Conservation (phyloP, 2,329 filamentous ascomycete genomes). For the Fusarium buxicola region DNA sequence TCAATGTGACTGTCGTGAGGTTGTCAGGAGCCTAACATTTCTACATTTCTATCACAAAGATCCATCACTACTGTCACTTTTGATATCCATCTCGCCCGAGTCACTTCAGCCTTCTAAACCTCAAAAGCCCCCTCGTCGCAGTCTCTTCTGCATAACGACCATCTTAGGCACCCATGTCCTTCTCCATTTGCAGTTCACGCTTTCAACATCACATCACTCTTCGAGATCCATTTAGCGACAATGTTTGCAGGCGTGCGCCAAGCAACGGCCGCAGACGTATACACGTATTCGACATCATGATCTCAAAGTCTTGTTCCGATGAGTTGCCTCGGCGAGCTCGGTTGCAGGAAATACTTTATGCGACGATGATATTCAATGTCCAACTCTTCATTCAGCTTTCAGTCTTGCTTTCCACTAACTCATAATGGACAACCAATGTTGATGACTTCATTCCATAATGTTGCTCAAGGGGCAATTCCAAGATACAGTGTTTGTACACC, state of each 20-base stretch:
- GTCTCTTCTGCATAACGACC: neutral
- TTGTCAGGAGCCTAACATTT: neutral
- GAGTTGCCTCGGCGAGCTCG: neutral
- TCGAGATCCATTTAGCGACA: slow-evolving; percentile 1
- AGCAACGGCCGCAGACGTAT: neutral
- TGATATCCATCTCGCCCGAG: neutral
- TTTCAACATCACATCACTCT: slow-evolving; percentile 5
- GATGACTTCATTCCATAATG: slow-evolving; percentile 5
- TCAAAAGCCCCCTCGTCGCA: neutral
- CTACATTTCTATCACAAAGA: neutral
- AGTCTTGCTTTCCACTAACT: neutral
- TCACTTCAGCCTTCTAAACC: too few species aligned
- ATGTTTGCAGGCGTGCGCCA: neutral
- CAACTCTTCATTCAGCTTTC: neutral
- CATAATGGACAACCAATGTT: slow-evolving; percentile 1
- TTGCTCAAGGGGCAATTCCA: slow-evolving; percentile 13
- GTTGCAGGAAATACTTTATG: neutral
- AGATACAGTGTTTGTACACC: slow-evolving; percentile 19
- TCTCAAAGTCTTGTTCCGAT: neutral
- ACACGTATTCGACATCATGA: neutral
- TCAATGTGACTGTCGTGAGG: neutral
- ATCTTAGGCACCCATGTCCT: neutral
- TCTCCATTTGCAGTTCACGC: neutral
- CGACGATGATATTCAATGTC: neutral
- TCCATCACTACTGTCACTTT: neutral